Conservation (phyloP, 2,329 filamentous ascomycete genomes). For the Thelonectria discophora region DNA sequence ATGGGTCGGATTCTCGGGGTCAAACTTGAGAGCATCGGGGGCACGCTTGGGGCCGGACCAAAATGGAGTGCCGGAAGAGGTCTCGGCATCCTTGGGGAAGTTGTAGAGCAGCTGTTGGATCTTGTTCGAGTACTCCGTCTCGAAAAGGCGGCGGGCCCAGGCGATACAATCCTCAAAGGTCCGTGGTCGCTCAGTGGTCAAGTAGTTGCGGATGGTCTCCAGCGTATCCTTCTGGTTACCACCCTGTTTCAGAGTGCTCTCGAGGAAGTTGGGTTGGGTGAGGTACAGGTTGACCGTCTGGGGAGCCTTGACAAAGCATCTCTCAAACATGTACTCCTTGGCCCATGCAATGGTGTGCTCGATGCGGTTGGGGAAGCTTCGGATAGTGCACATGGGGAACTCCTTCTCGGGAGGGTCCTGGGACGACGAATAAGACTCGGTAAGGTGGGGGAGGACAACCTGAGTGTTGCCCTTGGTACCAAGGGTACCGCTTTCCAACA, state of each 20-base stretch:
- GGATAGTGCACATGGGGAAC: constrained; percentile 97
- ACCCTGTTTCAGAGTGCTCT: constrained; percentile 86
- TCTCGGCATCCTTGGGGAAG: constrained; percentile 93
- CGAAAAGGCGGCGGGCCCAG: constrained; percentile 93
- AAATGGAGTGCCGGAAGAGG: constrained; percentile 88
- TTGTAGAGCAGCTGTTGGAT: constrained; percentile 96
- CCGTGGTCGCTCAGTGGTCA: constrained; percentile 90
- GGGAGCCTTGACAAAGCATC: constrained; percentile 90
- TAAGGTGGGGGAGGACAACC: constrained; percentile 88
- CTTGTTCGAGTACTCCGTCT: constrained; percentile 96
- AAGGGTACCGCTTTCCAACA: constrained; percentile 96
- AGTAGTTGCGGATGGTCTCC: constrained; percentile 87
- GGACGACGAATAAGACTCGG: constrained; percentile 94
- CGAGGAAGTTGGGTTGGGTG: constrained; percentile 88
- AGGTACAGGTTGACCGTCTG: constrained; percentile 96
- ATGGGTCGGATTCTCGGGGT: constrained; percentile 84
- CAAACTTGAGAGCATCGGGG: constrained; percentile 89
- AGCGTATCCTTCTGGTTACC: constrained; percentile 95
- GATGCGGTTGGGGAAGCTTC: constrained; percentile 97
- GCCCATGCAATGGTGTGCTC: constrained; percentile 99
- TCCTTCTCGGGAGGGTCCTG: constrained; percentile 98
- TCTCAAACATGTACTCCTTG: constrained; percentile 89
- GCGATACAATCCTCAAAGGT: constrained; percentile 96
- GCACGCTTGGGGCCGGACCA: constrained; percentile 99
- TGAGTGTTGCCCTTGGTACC: constrained; percentile 99